Percentiles rank a stretch among this genome's conserved stretches.
Conservation (phyloP, 2,329 filamentous ascomycete species). For the Dendrostoma leiphaemia region DNA sequence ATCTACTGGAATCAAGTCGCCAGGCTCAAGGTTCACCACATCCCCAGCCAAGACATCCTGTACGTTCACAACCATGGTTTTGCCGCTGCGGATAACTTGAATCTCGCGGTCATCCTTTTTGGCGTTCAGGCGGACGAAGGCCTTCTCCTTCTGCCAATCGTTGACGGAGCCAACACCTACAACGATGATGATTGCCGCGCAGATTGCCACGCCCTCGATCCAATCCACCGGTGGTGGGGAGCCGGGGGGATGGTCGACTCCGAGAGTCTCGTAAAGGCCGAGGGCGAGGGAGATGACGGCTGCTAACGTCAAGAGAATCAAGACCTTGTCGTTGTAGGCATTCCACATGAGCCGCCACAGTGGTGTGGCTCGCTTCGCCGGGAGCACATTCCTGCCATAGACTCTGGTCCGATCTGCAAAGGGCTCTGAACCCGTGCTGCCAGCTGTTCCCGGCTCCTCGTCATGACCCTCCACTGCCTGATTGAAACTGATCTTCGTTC, state of each 20-base stretch:
- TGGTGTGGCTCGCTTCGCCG: conserved; percentile 57
- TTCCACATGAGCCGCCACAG: conserved; percentile 63
- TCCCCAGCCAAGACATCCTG: conserved; percentile 66
- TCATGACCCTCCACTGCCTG: conserved; percentile 22
- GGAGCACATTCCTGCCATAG: conserved; percentile 58
- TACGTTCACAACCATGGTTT: conserved; percentile 57
- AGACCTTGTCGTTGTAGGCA: conserved; percentile 71
- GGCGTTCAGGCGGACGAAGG: conserved; percentile 56
- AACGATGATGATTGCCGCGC: conserved; percentile 59
- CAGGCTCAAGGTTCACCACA: conserved; percentile 64
- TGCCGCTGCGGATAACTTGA: conserved; percentile 64
- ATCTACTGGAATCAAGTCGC: conserved; percentile 66
- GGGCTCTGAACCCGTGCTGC: conserved; percentile 6
- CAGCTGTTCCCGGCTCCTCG: conserved; percentile 17
- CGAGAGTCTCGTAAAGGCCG: conserved; percentile 66
- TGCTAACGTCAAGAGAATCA: conserved; percentile 67
- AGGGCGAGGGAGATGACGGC: conserved; percentile 67
- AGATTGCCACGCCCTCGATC: conserved; percentile 63
- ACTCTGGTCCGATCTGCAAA: conserved; percentile 56
- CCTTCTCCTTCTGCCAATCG: conserved; percentile 62
- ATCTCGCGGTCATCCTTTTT: conserved; percentile 62
- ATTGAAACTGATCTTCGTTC: conserved; percentile 28
- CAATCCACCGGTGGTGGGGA: conserved; percentile 50
- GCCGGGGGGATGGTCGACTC: conserved; percentile 38
- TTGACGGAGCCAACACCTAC: conserved; percentile 59